Percentiles rank a stretch among this genome's conserved stretches.
phyloP scores from a whole-genome alignment of 2,329 filamentous ascomycete genomes.

The Neopestalotiopsis rosae region DNA sequence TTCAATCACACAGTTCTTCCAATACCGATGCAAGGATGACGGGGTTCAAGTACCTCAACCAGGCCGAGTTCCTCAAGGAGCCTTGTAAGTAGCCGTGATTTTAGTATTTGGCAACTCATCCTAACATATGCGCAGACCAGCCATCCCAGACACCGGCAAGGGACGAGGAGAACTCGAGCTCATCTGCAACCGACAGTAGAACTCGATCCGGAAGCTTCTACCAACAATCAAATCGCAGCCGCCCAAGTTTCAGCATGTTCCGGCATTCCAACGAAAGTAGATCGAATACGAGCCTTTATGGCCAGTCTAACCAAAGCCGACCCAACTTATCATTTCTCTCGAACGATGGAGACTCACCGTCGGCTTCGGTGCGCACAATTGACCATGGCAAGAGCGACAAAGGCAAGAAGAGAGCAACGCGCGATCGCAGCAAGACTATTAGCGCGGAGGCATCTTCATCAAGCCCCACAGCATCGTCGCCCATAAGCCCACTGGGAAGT shows the following conservation, averaged over 20 bases:
- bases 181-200: no score
- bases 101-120: neutral
- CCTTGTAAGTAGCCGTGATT: neutral
- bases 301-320: no score
- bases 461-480: neutral
- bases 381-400: neutral
- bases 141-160: neutral
- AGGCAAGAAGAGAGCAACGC: neutral
- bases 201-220: no score
- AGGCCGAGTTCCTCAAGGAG: slow-evolving; percentile 1
- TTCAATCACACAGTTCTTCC: no score
- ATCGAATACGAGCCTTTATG: no score
- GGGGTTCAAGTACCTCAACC: slow-evolving; percentile 3
- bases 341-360: no score
- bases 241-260: no score
- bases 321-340: no score
- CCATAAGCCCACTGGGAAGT: neutral
- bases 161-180: no score
- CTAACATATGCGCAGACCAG: neutral
- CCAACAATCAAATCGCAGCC: no score
- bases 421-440: neutral
- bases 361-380: no score
- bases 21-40: neutral
- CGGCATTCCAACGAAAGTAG: no score
- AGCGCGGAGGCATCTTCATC: neutral